Evolutionary conservation across 2,329 filamentous ascomycete species (phyloP).

Genomic region (Microsporum canis): DNA sequence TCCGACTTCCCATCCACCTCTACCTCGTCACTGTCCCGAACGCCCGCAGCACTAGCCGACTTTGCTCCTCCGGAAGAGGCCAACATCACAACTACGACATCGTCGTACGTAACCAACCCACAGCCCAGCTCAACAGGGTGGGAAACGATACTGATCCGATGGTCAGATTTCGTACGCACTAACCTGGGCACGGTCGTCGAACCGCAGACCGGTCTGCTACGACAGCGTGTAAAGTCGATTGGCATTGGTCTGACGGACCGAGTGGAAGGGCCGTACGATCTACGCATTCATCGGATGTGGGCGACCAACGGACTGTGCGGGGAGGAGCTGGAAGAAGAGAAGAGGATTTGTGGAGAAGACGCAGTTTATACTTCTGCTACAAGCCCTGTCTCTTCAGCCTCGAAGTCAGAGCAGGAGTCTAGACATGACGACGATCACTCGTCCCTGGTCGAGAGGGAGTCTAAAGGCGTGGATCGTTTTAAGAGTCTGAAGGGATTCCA

Average conservation of each 20-base stretch:
- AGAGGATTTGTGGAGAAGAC: constrained; percentile 29
- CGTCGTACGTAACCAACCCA: constrained; percentile 19
- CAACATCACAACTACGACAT: constrained; percentile 14
- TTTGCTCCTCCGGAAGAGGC: constrained; percentile 27
- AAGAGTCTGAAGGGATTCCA: constrained; percentile 30
- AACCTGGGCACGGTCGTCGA: constrained; percentile 88
- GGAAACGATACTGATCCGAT: constrained; percentile 89
- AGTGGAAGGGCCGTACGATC: constrained; percentile 74
- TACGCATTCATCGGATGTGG: constrained; percentile 79
- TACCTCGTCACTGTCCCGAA: constrained; percentile 7
- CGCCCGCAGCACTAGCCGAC: constrained; percentile 30
- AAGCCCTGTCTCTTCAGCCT: not conserved
- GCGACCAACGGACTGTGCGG: constrained; percentile 61
- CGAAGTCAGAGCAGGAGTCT: not conserved
- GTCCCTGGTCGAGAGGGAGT: constrained; percentile 13
- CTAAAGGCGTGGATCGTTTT: constrained; percentile 16
- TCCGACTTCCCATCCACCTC: constrained; percentile 6
- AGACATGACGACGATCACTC: constrained; percentile 4
- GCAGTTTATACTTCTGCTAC: constrained; percentile 25
- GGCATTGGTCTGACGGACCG: constrained; percentile 85
- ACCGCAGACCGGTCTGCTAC: constrained; percentile 80
- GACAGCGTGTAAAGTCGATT: constrained; percentile 72
- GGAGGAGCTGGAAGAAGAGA: constrained; percentile 32
- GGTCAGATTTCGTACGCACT: constrained; percentile 87
- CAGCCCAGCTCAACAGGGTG: constrained; percentile 55